Conservation (phyloP, 176 grass and related monocot genomes). For the Cenchrus fungigraminus region DNA sequence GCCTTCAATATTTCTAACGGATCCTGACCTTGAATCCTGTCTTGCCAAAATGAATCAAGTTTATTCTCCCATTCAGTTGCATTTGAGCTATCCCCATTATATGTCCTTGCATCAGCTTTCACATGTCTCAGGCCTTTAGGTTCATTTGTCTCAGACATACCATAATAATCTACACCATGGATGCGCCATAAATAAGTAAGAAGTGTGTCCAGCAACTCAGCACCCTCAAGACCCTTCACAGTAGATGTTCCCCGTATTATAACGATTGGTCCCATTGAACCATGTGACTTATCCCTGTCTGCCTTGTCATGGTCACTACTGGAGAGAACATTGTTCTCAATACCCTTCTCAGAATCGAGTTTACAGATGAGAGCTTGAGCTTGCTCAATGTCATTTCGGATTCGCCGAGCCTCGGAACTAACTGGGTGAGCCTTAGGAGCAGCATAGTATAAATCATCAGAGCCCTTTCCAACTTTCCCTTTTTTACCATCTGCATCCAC, state of each 20-base stretch:
- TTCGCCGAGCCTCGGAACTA: constrained; percentile 76
- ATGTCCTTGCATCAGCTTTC: constrained; percentile 76
- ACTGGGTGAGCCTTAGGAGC: constrained; percentile 89
- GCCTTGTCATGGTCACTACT: constrained; percentile 65
- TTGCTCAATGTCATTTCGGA: constrained; percentile 77
- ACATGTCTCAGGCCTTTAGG: constrained; percentile 84
- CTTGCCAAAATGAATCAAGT: constrained; percentile 87
- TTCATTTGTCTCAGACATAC: constrained; percentile 86
- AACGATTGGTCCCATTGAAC: constrained; percentile 87
- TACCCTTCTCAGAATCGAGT: constrained; percentile 93
- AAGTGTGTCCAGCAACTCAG: constrained; percentile 86
- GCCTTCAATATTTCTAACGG: constrained; percentile 82
- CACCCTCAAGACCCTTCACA: constrained; percentile 97
- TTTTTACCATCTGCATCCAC: constrained; percentile 70
- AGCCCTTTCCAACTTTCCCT: constrained; percentile 66
- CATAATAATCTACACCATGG: constrained; percentile 98
- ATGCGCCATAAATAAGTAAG: constrained; percentile 93
- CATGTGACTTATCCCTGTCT: constrained; percentile 47
- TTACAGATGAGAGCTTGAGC: constrained; percentile 71
- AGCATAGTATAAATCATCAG: constrained; percentile 61
- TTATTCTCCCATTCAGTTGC: constrained; percentile 88
- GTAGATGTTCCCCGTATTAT: constrained; percentile 86
- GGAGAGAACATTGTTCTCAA: constrained; percentile 80
- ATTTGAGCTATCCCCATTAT: constrained; percentile 66
- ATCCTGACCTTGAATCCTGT: constrained; percentile 84